Base-by-base conservation (phyloP, 768 basidiomycete species). In the Leucocoprinus leucothites region DNA sequence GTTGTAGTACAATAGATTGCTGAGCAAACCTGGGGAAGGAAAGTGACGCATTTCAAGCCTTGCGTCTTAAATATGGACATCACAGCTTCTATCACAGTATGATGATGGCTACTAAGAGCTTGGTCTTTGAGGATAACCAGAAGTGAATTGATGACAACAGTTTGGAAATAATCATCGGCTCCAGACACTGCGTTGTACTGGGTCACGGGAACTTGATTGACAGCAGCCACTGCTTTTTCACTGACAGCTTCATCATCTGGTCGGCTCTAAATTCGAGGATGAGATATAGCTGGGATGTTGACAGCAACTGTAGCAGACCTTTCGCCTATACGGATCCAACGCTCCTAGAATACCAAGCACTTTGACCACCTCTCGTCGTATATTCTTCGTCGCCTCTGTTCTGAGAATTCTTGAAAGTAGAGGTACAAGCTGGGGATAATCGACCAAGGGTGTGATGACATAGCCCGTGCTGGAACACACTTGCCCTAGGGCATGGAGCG, bases 31-130 rank as follows among this genome's bases (percentile, higher is more conserved):
- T 97, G 94, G 42, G 96, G 91, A 22, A 99, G 72, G 72, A 98
- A 98, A 1, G 91, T 84, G 18, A 96, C 94, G 68, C 94, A 97
- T 77, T 95, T 94, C 65, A 98, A 73, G 13, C 96, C 94, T 65
- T 98, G 95, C 0, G 94, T 97, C 70, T 95, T 94, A 81, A 98
- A 99, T 58, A 99, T 98, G 44, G 93, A 89, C 93, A 98, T 98
- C 62, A 99, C 89, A 1, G 94, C 94, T 67, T 98, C 94, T 54
- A 98, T 94, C 45, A 95, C 96, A 21, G 86, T 89, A 64, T 97
- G 89, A 63, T 98, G 94, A 62, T 92, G 87, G 53, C 77, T 85
- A 63, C 81, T 89, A 57, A 97, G 78, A 1, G 94, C 86, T 51
- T 91, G 86, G 67, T 99, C 97, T 65, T 87, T 91, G 58, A 99